Conservation (phyloP, 108 stramenopile genomes). For the Parietichytrium sp. region DNA sequence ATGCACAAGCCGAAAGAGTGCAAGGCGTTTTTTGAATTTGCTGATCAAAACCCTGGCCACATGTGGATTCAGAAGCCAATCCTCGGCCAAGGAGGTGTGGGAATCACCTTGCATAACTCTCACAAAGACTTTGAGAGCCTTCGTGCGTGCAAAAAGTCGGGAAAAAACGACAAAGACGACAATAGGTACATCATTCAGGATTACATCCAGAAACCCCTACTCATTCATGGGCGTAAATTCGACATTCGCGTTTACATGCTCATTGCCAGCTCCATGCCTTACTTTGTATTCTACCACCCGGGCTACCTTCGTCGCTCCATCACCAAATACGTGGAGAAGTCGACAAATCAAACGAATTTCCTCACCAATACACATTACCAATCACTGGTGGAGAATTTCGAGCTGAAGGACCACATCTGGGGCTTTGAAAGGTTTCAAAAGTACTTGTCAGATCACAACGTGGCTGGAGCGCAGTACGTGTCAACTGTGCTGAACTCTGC, state of each 20-base stretch:
- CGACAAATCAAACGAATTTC: slow-evolving; percentile 16
- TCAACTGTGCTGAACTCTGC: slow-evolving; percentile 38
- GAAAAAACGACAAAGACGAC: slow-evolving; percentile 37
- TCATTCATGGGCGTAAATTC: slow-evolving; percentile 60
- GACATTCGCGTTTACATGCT: slow-evolving; percentile 66
- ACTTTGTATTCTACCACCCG: slow-evolving; percentile 37
- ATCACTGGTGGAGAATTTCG: slow-evolving; percentile 13
- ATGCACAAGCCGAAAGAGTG: slow-evolving; percentile 38
- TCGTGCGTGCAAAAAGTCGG: slow-evolving; percentile 32
- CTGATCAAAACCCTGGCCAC: not conserved
- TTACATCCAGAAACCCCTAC: slow-evolving; percentile 57
- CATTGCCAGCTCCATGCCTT: slow-evolving; percentile 54
- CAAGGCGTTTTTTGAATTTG: not conserved
- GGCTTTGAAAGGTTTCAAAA: slow-evolving; percentile 14
- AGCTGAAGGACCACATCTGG: slow-evolving; percentile 40
- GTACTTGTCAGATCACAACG: slow-evolving; percentile 8
- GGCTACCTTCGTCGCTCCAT: slow-evolving; percentile 30
- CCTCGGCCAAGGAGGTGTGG: slow-evolving; percentile 26
- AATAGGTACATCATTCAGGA: slow-evolving; percentile 53
- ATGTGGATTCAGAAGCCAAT: slow-evolving; percentile 35
- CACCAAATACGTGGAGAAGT: not conserved
- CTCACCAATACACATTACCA: slow-evolving; percentile 26
- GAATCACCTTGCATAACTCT: not conserved
- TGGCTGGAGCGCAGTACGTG: slow-evolving; percentile 32
- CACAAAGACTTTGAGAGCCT: slow-evolving; percentile 3